Evolutionary conservation across 139 green algal species (phyloP), one percentile per base, ranked within the genome.

Genomic region (Raphidocelis subcapitata): DNA sequence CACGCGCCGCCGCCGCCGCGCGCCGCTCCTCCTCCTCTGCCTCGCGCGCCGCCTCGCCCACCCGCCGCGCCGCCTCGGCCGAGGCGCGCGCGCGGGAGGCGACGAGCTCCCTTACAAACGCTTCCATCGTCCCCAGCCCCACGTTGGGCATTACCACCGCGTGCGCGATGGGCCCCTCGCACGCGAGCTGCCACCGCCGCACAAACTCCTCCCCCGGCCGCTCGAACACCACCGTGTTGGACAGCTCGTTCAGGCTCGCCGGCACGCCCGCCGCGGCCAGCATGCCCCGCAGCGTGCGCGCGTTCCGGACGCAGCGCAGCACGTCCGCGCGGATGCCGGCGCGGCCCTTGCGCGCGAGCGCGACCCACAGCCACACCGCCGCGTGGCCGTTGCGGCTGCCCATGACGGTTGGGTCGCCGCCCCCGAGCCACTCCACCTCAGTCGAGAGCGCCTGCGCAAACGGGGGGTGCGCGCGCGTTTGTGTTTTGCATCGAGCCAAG

Each of bases 61-160:
- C 72, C 1, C 76, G 69, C 68, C 70, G 75, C 10, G 76, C 76
- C 15, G 75, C 69, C 5, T 80, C 75, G 10, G 86, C 85, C 31
- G 80, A 37, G 26, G 82, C 49, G 28, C 80, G 75, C 10, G 84
- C 84, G 2, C 84, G 56, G 75, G 75, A 84, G 62, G 82, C 72
- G 0, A 89, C 75, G n/a, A 83, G 78, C 55, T 89, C 84, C 64
- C 79, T 8, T 62, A 98, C 91, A 85, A 98, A 98, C 12, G 77
- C 67, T 73, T 98, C 89, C 63, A 98, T 83, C 89, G 97, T 98
- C 37, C 89, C 81, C 5, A 95, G 74, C 3, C 76, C 89, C 60
- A 98, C 92, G 85, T 97, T 98, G 65, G 94, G 94, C 94, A 99
- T 99, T 8, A 99, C 94, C 29, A 99, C 94, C 32, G 97, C 94